Evolutionary conservation across 2,329 filamentous ascomycete genomes (phyloP), one percentile per base, ranked within the genome.

Genomic region (Colletotrichum aenigma): DNA sequence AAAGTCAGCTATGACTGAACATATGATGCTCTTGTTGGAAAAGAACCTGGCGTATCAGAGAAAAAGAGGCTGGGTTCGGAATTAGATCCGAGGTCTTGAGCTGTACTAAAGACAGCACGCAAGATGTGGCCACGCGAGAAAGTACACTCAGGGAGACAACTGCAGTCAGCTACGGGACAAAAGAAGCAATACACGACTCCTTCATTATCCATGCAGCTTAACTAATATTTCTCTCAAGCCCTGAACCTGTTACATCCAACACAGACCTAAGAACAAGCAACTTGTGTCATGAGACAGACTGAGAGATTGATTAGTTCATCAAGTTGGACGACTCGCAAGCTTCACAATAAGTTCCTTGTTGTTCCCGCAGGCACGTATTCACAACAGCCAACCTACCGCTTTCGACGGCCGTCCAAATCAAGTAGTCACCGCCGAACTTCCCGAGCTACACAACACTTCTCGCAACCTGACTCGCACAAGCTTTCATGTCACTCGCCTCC

Each of bases 261-360:
- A 36, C 15, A 36, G 15, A 16, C 34, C 34, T 16, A 4, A 36
- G 1, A 2, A 2, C 4, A 36, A 16, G 7, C 34, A 36, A 36
- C 7, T 16, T 36, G 15, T 36, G 34, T 1, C 34, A 8, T 16
- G 34, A 36, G 34, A 36, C 34, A 36, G 3, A 21, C 18, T 21
- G 6, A 48, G 1, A 21, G 10, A 1, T 2, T 0, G n/a, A 21
- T 13, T 48, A 7, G n/a, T 48, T 52, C n/a, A 52, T 21, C 43
- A 52, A 13, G 0, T 1, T 18, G 1, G 12, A 21, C 12, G 8
- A 21, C 2, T 52, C 10, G 43, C 10, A 21, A 3, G 1, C 2
- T 21, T 52, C 43, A 21, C 43, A 21, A 48, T 21, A 21, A 3
- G 9, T 2, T n/a, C 2, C 2, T 9, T 48, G 9, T 48, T 21